A percentile compares a stretch with the other conserved stretches of the same genome.
phyloP scores from a whole-genome alignment of 768 basidiomycete genomes.

The Hygrophorus pudorinus region DNA sequence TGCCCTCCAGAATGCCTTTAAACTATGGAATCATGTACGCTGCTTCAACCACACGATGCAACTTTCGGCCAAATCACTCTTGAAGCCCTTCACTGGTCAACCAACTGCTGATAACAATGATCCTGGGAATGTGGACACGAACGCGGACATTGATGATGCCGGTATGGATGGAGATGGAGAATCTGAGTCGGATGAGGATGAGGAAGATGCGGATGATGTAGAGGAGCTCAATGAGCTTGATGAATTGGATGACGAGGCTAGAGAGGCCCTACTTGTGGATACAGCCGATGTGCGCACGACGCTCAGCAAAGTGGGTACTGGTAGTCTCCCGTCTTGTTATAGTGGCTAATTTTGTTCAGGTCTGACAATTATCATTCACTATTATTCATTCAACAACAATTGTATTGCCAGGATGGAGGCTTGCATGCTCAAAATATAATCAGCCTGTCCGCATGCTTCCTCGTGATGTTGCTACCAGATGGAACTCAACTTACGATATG shows the following conservation, averaged over 20 bases:
- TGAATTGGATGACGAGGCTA: not conserved
- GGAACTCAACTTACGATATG: no score
- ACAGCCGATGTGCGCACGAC: not conserved
- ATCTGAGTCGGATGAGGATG: not conserved
- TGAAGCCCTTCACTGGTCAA: not conserved
- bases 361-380: conserved; percentile 14
- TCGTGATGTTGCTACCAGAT: no score
- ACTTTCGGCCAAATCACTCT: not conserved
- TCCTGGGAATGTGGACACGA: not conserved
- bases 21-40: not conserved
- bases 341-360: conserved; percentile 5
- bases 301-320: not conserved
- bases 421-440: conserved; percentile 4
- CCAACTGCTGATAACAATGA: not conserved
- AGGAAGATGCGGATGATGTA: not conserved
- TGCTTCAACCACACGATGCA: conserved; percentile 3
- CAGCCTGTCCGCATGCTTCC: not conserved
- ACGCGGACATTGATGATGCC: no score
- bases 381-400: conserved; percentile 20
- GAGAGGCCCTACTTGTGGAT: not conserved
- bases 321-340: not conserved
- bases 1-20: not conserved
- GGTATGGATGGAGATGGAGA: not conserved
- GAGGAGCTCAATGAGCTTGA: not conserved
- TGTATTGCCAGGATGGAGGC: conserved; percentile 19